These are phyloP conservation scores for Fusarium neocosmosporiellum DNA, from an alignment of 2,329 filamentous ascomycete species.

Conservation along the genomic window DNA sequence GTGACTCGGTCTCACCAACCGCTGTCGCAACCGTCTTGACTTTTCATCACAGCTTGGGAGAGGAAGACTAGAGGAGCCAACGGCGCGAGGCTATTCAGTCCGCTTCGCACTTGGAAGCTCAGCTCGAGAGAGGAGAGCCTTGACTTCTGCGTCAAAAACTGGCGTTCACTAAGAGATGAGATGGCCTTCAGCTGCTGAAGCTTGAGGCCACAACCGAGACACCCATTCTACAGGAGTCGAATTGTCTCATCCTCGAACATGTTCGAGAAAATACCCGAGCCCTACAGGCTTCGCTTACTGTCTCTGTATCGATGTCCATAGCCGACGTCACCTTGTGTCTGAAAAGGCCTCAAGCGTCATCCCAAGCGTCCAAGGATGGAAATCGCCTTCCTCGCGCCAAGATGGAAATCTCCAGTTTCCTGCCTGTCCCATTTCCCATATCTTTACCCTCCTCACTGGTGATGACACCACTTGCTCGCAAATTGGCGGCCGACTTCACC, in stretches of 20 bases:
- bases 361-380: not conserved
- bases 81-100: not conserved
- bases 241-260: not conserved
- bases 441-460: not conserved
- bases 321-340: not conserved
- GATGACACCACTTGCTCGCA: slow-evolving; percentile 13
- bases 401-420: slow-evolving; percentile 19
- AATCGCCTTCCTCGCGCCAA: slow-evolving; percentile 16
- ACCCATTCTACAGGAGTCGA: not conserved
- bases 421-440: slow-evolving; percentile 15
- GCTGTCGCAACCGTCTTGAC: not conserved
- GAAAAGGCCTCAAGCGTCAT: slow-evolving; percentile 1
- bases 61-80: not conserved
- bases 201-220: not conserved
- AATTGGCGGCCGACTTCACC: slow-evolving; percentile 2
- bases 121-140: not conserved
- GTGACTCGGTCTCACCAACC: not conserved
- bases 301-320: not conserved
- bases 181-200: not conserved
- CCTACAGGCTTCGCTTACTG: not conserved
- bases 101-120: not conserved
- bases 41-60: not conserved
- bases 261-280: not conserved
- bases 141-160: not conserved
- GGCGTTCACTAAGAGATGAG: not conserved